Evolutionary conservation across 441 rosid species (phyloP).

Genomic region (Eruca vesicaria): DNA sequence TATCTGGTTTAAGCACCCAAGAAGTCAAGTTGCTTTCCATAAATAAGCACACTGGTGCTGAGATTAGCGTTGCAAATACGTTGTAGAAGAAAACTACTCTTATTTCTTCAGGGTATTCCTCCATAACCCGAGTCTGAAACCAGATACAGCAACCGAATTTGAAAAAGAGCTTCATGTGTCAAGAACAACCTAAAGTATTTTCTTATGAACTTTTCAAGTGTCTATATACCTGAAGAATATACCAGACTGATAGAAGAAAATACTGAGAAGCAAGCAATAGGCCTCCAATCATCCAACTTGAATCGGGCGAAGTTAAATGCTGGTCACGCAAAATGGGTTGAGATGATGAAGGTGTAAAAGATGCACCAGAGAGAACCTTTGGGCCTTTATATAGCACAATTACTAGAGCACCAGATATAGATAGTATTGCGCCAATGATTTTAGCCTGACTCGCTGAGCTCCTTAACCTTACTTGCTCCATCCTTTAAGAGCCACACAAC

Average conservation of each 20-base stretch:
- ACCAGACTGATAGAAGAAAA: conserved; percentile 41
- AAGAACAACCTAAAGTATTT: not conserved
- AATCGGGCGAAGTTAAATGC: conserved; percentile 5
- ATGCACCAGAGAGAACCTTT: conserved; percentile 31
- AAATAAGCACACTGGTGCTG: conserved; percentile 39
- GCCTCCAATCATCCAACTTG: conserved; percentile 51
- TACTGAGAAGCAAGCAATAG: conserved; percentile 38
- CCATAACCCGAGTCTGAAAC: conserved; percentile 54
- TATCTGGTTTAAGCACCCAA: conserved; percentile 40
- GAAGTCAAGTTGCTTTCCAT: conserved; percentile 41
- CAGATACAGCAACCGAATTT: not conserved
- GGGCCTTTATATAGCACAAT: conserved; percentile 57
- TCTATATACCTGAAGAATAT: conserved; percentile 47
- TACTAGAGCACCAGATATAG: conserved; percentile 51
- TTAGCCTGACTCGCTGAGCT: conserved; percentile 44
- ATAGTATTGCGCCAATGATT: conserved; percentile 47
- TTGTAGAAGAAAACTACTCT: conserved; percentile 44
- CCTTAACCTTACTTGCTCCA: conserved; percentile 31
- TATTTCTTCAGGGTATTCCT: conserved; percentile 54
- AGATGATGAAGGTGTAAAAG: not conserved
- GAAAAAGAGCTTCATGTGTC: not conserved
- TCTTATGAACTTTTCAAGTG: not conserved
- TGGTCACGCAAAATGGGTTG: not conserved
- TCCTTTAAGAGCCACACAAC: not conserved
- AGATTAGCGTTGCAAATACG: conserved; percentile 30